Conservation (phyloP, 164 flowering plant genomes). For the Vitis riparia region DNA sequence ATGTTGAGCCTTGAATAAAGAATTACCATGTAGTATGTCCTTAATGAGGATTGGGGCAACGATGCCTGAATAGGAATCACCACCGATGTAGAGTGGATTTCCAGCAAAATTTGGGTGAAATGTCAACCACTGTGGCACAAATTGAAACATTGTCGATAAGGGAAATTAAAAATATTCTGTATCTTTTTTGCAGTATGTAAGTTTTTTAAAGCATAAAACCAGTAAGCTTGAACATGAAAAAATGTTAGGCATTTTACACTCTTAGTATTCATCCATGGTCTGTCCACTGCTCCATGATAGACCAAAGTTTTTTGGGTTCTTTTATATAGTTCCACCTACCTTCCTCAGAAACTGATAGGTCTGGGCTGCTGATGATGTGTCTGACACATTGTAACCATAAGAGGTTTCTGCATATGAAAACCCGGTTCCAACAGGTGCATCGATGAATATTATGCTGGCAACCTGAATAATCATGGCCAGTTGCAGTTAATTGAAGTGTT, state of each 20-base stretch:
- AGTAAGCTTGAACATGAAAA: too few relatives aligned
- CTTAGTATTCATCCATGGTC: too few relatives aligned
- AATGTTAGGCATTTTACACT: too few relatives aligned
- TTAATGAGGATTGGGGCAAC: conserved; percentile 30
- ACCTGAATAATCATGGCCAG: conserved; percentile 16
- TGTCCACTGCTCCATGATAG: too few relatives aligned
- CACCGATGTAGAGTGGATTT: conserved; percentile 40
- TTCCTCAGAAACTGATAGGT: conserved; percentile 17
- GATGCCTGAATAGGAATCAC: conserved; percentile 52
- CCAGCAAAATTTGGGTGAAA: conserved; percentile 30
- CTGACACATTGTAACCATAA: conserved; percentile 10
- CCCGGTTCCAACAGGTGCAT: conserved; percentile 52
- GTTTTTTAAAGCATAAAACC: too few relatives aligned
- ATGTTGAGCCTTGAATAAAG: not conserved
- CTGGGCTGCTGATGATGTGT: conserved; percentile 13
- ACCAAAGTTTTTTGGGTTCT: too few relatives aligned
- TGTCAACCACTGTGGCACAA: conserved; percentile 38
- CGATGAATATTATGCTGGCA: conserved; percentile 45
- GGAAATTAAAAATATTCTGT: not conserved
- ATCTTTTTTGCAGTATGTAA: not conserved
- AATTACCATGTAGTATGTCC: conserved; percentile 32
- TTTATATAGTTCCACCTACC: too few relatives aligned
- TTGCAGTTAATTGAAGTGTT: too few relatives aligned
- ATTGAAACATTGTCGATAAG: not conserved
- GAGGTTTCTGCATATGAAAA: conserved; percentile 38